Evolutionary conservation across 169 alveolate genomes (phyloP).

Genomic region (Cryptosporidium canis): DNA sequence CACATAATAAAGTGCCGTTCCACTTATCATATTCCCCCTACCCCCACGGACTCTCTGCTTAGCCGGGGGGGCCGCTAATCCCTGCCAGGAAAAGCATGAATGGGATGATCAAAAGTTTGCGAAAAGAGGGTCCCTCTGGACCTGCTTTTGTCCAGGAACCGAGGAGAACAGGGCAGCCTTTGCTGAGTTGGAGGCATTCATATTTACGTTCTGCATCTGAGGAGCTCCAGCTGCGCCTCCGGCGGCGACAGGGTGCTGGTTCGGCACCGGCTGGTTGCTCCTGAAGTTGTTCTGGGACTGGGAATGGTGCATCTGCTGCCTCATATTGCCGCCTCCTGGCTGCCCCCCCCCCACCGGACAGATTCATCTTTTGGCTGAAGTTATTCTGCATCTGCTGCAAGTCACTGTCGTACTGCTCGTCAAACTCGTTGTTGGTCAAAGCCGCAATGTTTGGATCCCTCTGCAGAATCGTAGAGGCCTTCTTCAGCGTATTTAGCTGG

Average conservation of each 20-base stretch:
- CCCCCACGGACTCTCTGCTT: too few relatives aligned
- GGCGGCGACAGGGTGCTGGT: not conserved
- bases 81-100: too few relatives aligned
- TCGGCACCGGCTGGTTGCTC: constrained; percentile 5
- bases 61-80: too few relatives aligned
- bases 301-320: constrained; percentile 17
- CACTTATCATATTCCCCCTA: too few relatives aligned
- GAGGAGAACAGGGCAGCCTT: constrained; percentile 67
- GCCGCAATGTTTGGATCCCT: constrained; percentile 80
- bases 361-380: constrained; percentile 36
- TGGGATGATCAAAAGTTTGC: constrained; percentile 45
- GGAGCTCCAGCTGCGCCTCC: not conserved
- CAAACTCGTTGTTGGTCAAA: constrained; percentile 55
- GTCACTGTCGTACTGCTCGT: constrained; percentile 62
- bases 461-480: constrained; percentile 81
- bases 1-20: too few relatives aligned
- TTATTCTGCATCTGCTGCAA: constrained; percentile 56
- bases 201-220: not conserved
- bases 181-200: not conserved
- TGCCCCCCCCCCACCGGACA: not conserved
- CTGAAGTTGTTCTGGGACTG: constrained; percentile 23
- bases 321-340: not conserved
- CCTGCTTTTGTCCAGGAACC: constrained; percentile 44
- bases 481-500: constrained; percentile 81
- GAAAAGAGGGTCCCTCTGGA: constrained; percentile 59